Conservation (phyloP, 352 stramenopile species). For the Phytophthora ramorum region DNA sequence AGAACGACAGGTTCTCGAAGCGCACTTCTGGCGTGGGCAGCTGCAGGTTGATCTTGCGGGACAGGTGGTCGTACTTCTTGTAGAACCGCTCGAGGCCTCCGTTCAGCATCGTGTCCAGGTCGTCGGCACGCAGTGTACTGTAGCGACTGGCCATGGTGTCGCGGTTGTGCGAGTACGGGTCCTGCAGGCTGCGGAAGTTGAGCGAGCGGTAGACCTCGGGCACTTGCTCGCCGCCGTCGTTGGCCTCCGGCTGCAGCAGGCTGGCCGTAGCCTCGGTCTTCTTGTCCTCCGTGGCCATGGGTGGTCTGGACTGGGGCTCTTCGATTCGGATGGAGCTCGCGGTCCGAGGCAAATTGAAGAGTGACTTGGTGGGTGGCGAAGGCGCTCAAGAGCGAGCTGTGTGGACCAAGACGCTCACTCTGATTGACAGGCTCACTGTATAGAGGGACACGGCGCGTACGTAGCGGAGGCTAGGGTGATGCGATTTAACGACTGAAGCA, state of each 20-base stretch:
- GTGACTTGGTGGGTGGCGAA: conserved; percentile 14
- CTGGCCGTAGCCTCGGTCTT: conserved; percentile 5
- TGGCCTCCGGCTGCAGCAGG: conserved; percentile 37
- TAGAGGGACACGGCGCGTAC: conserved; percentile 8
- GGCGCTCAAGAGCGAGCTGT: neutral
- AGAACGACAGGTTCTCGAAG: too few relatives aligned
- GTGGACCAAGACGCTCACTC: neutral
- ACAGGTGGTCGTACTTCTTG: too few relatives aligned
- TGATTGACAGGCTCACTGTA: conserved; percentile 6
- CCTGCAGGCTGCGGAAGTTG: too few relatives aligned
- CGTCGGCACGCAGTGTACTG: too few relatives aligned
- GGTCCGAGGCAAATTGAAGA: conserved; percentile 39
- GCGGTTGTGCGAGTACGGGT: too few relatives aligned
- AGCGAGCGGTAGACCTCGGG: too few relatives aligned
- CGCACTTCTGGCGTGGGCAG: too few relatives aligned
- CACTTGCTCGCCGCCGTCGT: too few relatives aligned
- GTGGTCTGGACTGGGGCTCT: conserved; percentile 19
- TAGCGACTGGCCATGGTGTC: too few relatives aligned
- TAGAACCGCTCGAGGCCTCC: too few relatives aligned
- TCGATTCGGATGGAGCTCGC: conserved; percentile 25
- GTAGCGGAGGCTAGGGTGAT: conserved; percentile 1
- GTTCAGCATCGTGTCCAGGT: too few relatives aligned
- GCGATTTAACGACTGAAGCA: conserved; percentile 5
- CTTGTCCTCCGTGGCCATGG: conserved; percentile 5
- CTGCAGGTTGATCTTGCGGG: too few relatives aligned